Conservation (phyloP, 2,329 filamentous ascomycete species). For the Diaporthe humulicola region DNA sequence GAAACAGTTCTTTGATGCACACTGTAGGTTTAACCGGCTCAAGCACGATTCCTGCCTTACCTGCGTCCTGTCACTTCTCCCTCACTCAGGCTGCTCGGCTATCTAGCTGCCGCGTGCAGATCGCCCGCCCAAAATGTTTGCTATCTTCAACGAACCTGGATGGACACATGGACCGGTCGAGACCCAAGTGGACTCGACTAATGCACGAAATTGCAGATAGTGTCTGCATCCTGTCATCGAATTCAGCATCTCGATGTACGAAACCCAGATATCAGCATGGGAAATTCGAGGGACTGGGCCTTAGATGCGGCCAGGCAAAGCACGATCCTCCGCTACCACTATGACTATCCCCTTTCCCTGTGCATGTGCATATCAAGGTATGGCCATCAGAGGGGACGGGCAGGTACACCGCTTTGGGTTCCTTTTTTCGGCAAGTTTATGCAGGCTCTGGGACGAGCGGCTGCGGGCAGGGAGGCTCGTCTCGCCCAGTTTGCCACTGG, state of each 20-base stretch:
- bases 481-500: neutral
- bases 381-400: neutral
- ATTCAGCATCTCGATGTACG: conserved; percentile 4
- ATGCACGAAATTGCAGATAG: conserved; percentile 8
- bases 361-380: conserved; percentile 3
- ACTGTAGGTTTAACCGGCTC: conserved; percentile 73
- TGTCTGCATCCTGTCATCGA: conserved; percentile 1
- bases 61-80: neutral
- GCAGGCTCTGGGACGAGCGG: conserved; percentile 25
- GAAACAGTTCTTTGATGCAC: conserved; percentile 92
- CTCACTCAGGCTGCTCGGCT: neutral
- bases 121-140: neutral
- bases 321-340: neutral
- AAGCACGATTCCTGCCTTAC: neutral
- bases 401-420: conserved; percentile 16
- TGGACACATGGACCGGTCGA: neutral
- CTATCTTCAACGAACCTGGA: conserved; percentile 8
- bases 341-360: conserved; percentile 19
- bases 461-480: neutral
- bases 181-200: conserved; percentile 21
- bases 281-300: conserved; percentile 7
- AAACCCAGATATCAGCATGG: conserved; percentile 9
- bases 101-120: neutral
- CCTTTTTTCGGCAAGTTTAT: neutral
- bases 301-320: neutral